Evolutionary conservation across 2,329 filamentous ascomycete genomes (phyloP).

Genomic region (Stromatinia cepivora): DNA sequence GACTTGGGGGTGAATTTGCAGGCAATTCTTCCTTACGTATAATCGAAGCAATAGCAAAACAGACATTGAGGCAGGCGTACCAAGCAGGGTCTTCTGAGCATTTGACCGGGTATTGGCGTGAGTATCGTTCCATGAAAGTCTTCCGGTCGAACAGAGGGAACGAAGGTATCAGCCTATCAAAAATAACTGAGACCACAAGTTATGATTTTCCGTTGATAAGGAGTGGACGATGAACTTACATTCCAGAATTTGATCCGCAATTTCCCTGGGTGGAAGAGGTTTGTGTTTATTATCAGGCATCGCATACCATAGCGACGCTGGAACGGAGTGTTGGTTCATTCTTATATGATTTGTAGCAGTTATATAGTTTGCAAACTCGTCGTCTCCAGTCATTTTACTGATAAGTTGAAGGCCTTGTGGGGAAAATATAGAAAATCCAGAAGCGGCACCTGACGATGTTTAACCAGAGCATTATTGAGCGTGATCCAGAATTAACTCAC

Average conservation of each 20-base stretch:
- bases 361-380: slow-evolving; percentile 1
- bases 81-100: slow-evolving; percentile 30
- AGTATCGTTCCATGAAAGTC: slow-evolving; percentile 29
- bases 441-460: slow-evolving; percentile 30
- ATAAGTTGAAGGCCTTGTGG: slow-evolving; percentile 35
- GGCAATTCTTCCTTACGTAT: slow-evolving; percentile 27
- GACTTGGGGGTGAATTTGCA: slow-evolving; percentile 2
- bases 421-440: slow-evolving; percentile 36
- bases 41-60: slow-evolving; percentile 26
- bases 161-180: slow-evolving; percentile 4
- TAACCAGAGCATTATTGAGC: slow-evolving; percentile 8
- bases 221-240: slow-evolving; percentile 26
- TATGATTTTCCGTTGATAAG: background rate
- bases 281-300: slow-evolving; percentile 27
- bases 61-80: slow-evolving; percentile 36
- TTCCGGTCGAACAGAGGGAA: slow-evolving; percentile 29
- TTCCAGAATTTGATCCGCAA: slow-evolving; percentile 30
- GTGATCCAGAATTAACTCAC: slow-evolving; percentile 24
- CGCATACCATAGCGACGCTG: slow-evolving; percentile 28
- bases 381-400: slow-evolving; percentile 9
- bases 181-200: slow-evolving; percentile 9
- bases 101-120: slow-evolving; percentile 31
- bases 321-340: background rate
- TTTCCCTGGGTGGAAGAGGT: slow-evolving; percentile 30
- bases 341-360: background rate